phyloP scores from a whole-genome alignment of 441 rosid genomes.

The Francoa sonchifolia region DNA sequence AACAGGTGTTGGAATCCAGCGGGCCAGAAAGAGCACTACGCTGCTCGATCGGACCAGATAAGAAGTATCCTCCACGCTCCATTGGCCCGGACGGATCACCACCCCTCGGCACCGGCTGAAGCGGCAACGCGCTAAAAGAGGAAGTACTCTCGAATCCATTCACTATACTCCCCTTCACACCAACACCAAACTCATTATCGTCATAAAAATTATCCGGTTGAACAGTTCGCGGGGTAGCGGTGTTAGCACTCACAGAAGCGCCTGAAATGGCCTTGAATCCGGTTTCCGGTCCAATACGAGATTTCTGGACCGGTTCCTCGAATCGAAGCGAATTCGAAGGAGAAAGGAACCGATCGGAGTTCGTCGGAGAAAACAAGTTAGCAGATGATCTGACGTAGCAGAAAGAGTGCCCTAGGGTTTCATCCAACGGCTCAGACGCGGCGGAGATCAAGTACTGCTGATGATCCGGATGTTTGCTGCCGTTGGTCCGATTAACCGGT shows the following conservation, averaged over 20 bases:
- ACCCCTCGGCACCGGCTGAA: slow-evolving; percentile 75
- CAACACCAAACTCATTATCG: slow-evolving; percentile 31
- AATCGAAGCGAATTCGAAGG: slow-evolving; percentile 79
- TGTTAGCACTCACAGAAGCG: slow-evolving; percentile 89
- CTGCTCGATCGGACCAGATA: slow-evolving; percentile 85
- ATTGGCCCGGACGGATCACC: slow-evolving; percentile 29
- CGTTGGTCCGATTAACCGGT: slow-evolving; percentile 32
- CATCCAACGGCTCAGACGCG: slow-evolving; percentile 62
- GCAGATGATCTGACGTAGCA: slow-evolving; percentile 78
- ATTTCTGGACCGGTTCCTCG: slow-evolving; percentile 26
- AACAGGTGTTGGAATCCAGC: slow-evolving; percentile 27
- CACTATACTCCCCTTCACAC: slow-evolving; percentile 20
- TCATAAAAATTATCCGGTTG: slow-evolving; percentile 59
- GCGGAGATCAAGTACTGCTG: slow-evolving; percentile 33
- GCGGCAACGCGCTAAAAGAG: slow-evolving; percentile 69
- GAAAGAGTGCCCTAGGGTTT: slow-evolving; percentile 84
- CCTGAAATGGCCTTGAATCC: slow-evolving; percentile 77
- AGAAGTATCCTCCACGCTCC: slow-evolving; percentile 43
- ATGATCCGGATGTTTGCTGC: slow-evolving; percentile 10
- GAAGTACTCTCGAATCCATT: slow-evolving; percentile 85
- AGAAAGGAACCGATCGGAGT: slow-evolving; percentile 67
- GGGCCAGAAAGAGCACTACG: slow-evolving; percentile 68
- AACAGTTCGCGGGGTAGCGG: slow-evolving; percentile 67
- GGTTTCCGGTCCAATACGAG: slow-evolving; percentile 26
- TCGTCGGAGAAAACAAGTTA: slow-evolving; percentile 63